A percentile compares a stretch with the other conserved stretches of the same genome.
Conservation (phyloP, 2,329 filamentous ascomycete genomes). For the Sarocladium kiliense region DNA sequence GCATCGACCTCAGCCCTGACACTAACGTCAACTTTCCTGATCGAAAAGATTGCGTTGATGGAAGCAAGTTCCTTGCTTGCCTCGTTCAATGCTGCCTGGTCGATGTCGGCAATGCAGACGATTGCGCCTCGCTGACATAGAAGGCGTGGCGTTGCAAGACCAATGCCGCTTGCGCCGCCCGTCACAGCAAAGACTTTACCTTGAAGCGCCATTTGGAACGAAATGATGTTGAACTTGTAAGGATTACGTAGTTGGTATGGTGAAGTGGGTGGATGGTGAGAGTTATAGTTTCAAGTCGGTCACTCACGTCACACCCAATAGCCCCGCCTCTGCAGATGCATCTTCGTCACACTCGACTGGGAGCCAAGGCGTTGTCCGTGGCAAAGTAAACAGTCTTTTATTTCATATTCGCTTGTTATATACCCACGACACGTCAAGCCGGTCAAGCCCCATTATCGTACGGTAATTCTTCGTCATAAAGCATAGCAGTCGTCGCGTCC, state of each 20-base stretch:
- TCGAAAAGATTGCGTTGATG: slow-evolving; percentile 22
- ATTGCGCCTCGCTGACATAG: slow-evolving; percentile 13
- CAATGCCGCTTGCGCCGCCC: slow-evolving; percentile 18
- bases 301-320: no score
- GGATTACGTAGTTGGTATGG: no score
- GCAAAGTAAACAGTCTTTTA: not conserved
- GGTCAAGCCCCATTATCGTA: no score
- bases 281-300: no score
- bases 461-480: no score
- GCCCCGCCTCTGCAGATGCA: no score
- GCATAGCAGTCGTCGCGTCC: no score
- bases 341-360: no score
- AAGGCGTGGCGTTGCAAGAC: slow-evolving; percentile 12
- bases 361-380: not conserved
- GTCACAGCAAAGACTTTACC: slow-evolving; percentile 14
- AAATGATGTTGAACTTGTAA: no score
- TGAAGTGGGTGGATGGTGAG: no score
- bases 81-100: slow-evolving; percentile 21
- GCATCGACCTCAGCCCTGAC: slow-evolving; percentile 41
- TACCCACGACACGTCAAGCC: no score
- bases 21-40: slow-evolving; percentile 43
- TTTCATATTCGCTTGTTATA: not conserved
- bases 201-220: not conserved
- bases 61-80: slow-evolving; percentile 25
- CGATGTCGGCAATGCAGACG: slow-evolving; percentile 35